Evolutionary conservation across 1,139 yeast species (phyloP), one percentile per base, ranked within the genome.

Genomic region (Geotrichum carabidarum): DNA sequence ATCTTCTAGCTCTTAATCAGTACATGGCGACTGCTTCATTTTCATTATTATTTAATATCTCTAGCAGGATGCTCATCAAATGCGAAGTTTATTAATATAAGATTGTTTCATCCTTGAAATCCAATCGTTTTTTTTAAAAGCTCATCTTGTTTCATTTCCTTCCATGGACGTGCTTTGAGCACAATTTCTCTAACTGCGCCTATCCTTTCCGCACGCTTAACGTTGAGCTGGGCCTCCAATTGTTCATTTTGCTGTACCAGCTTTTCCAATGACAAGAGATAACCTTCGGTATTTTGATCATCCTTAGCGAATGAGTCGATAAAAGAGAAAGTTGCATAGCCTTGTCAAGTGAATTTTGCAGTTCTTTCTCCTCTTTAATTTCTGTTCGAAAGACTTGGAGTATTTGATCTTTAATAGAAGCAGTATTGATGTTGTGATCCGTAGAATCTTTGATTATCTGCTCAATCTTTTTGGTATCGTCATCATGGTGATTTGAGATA

Each of bases 401-500:
- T 12, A 44, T 35, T 22, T 43, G 36, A 11, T 22, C n/a, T 32
- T 49, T 35, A 27, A 31, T 12, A 4, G 42, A 14, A 8, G 36
- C 22, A 11, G 27, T 9, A 18, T 49, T 43, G 9, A 43, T 27
- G 15, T 35, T 32, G 6, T 42, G 36, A 22, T 12, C 3, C 9
- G 43, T 12, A 12, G 47, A 43, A 8, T 52, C 49, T 9, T 48
- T 38, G 34, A 45, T 50, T 22, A 48, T 31, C 34, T 56, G 48
- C 15, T 57, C 55, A 15, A 48, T 27, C 14, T 47, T 46, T 12
- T 22, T 41, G 37, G 37, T 50, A 44, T 48, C 56, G 44, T 59
- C 61, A 27, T 43, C 55, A 30, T 58, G 59, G 12, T 63, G 55
- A 35, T 51, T 46, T 22, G 47, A 51, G 46, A 65, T 56, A 9